A percentile compares a stretch with the other conserved stretches of the same genome.
These are phyloP conservation scores for Gossypium gossypioides DNA, from an alignment of 441 rosid species.

Conservation along the genomic window DNA sequence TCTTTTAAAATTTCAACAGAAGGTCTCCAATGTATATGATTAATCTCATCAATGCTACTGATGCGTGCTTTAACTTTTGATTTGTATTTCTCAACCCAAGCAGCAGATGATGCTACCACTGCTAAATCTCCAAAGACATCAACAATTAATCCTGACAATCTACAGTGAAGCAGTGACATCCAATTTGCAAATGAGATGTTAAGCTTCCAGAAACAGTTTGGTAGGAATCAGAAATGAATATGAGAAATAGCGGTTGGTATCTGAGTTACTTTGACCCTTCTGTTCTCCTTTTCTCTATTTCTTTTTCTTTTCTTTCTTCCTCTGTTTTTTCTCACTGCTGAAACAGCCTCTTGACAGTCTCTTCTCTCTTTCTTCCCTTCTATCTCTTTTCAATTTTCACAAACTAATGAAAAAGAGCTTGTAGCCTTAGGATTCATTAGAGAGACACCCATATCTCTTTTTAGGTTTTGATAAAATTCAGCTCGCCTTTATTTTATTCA, in stretches of 20 bases:
- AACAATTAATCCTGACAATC: conserved; percentile 76
- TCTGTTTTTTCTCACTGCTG: too few species aligned
- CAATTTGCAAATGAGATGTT: conserved; percentile 9
- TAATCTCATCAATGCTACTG: conserved; percentile 40
- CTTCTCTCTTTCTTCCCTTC: too few species aligned
- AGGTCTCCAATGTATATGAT: conserved; percentile 74
- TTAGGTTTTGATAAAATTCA: too few species aligned
- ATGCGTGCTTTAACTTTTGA: conserved; percentile 46
- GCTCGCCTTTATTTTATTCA: too few species aligned
- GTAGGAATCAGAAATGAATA: not conserved
- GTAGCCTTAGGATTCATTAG: too few species aligned
- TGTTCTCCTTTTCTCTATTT: too few species aligned
- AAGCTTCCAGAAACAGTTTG: not conserved
- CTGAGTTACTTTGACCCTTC: not conserved
- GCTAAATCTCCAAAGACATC: conserved; percentile 85
- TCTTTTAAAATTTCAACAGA: conserved; percentile 75
- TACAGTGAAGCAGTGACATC: conserved; percentile 18
- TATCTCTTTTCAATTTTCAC: too few species aligned
- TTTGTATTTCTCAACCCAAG: conserved; percentile 86
- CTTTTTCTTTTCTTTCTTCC: too few species aligned
- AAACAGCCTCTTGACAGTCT: too few species aligned
- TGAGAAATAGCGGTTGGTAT: not conserved
- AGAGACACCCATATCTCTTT: too few species aligned
- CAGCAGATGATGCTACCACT: conserved; percentile 85
- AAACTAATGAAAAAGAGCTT: too few species aligned